phyloP scores from a whole-genome alignment of 148 eudicot genomes.

The Persicaria tinctoria region DNA sequence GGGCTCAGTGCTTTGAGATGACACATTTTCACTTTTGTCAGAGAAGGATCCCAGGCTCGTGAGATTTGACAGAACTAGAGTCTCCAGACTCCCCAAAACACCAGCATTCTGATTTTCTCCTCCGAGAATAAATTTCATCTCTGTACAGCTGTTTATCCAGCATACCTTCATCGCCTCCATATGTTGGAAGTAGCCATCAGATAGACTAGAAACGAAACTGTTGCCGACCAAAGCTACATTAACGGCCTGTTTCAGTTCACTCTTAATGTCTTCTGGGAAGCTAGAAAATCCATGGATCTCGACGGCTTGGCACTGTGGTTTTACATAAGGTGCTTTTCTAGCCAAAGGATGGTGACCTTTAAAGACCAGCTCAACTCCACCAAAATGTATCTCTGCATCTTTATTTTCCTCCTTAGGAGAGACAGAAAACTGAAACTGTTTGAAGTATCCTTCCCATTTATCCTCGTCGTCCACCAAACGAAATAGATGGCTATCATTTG shows the following conservation, averaged over 20 bases:
- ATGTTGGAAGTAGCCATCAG: not conserved
- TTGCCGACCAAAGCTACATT: slow-evolving; percentile 10
- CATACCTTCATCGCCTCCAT: not conserved
- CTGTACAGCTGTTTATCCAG: slow-evolving; percentile 3
- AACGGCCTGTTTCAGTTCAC: slow-evolving; percentile 4
- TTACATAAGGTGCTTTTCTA: not conserved
- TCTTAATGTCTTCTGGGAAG: not conserved
- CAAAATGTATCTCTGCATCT: not conserved
- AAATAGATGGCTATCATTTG: not conserved
- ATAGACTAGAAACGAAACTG: not conserved
- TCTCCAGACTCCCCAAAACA: not conserved
- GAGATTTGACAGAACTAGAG: slow-evolving; percentile 9
- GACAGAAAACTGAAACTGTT: slow-evolving; percentile 4
- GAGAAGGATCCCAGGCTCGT: not conserved
- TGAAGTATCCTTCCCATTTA: slow-evolving; percentile 10
- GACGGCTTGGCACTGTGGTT: not conserved
- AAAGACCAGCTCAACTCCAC: slow-evolving; percentile 7
- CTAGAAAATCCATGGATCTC: slow-evolving; percentile 13
- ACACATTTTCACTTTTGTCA: not conserved
- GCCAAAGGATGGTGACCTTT: slow-evolving; percentile 4
- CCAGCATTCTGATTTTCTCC: not conserved
- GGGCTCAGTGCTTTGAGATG: not conserved
- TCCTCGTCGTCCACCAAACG: slow-evolving; percentile 6
- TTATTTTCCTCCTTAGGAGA: not conserved
- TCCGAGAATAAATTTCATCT: not conserved